Conservation (phyloP, 202 grass and related monocot species). For the Zoysia matrella region DNA sequence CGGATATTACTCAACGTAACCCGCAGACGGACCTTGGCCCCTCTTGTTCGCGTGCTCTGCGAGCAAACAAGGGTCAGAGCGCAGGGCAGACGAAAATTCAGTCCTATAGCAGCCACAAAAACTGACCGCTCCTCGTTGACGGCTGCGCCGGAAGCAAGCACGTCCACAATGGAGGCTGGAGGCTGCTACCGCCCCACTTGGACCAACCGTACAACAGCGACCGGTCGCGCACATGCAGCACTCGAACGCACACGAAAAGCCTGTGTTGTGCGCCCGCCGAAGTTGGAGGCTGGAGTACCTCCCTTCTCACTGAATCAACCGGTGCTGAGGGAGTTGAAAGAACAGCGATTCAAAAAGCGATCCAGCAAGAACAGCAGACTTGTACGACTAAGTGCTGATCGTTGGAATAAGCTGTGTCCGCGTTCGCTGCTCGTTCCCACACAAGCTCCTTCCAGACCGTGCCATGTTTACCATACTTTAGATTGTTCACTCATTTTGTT, state of each 20-base stretch:
- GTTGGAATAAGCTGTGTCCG: background rate
- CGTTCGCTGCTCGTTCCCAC: background rate
- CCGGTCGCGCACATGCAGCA: conserved; percentile 37
- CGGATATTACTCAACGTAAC: too few species aligned
- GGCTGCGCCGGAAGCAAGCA: background rate
- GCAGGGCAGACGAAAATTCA: background rate
- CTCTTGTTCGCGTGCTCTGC: too few species aligned
- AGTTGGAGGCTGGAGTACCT: background rate
- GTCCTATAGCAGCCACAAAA: conserved; percentile 3
- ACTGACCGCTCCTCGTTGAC: conserved; percentile 1
- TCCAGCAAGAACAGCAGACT: background rate
- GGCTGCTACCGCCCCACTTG: background rate
- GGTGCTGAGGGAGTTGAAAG: background rate
- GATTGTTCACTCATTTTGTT: too few species aligned
- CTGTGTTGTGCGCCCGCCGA: background rate
- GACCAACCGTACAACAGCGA: background rate
- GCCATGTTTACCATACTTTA: too few species aligned
- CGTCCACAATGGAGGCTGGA: background rate
- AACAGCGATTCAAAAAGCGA: background rate
- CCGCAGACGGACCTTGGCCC: too few species aligned
- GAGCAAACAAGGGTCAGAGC: background rate
- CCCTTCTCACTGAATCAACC: background rate
- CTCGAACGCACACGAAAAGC: conserved; percentile 34
- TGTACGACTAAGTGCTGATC: too few species aligned
- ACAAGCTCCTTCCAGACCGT: background rate